Base-by-base conservation (phyloP, 2,329 filamentous ascomycete species). In the Fusarium secorum region DNA sequence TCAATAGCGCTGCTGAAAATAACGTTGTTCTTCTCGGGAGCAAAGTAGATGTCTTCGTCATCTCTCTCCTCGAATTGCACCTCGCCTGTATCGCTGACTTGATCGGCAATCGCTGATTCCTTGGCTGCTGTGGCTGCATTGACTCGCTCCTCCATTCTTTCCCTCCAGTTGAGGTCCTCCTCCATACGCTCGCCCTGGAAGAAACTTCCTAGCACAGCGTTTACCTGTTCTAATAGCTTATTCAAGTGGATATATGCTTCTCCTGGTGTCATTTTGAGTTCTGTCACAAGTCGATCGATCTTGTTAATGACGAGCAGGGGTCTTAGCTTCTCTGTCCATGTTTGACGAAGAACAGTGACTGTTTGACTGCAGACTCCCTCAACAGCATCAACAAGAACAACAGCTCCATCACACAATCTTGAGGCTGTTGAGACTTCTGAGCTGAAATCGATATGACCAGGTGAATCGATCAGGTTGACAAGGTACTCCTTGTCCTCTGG, bases 161-260 rank as follows among this genome's bases (percentile, higher is more conserved):
- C 95, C 73, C 96, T 88, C 96, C 96, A 99, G 80, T 96, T 93
- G 64, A 98, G 85, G 78, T 99, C 95, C 74, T 98, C 95, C 79
- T 98, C 96, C 96, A 99, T 99, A 54, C 96, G 90, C 81, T 99
- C 96, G 57, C 96, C 96, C 75, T 98, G 94, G 79, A 97, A 98
- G 81, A 99, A 99, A 79, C 94, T 97, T 72, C 96, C 96, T 72
- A 99, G 91, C 11, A 99, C 94, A 42, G 96, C 96, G 79, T 99
- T 99, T 52, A 99, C 94, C 79, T 98, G 96, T 79, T 98, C 96
- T 11, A 99, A 82, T 7, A 98, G 86, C 79, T 95, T 96, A 80
- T 87, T 94, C 18, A 99, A 83, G 82, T 99, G 96, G 28, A 90
- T 89, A 78, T 97, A 97, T 38, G 96, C 96, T 80, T 99, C 96